Percentiles rank a stretch among this genome's conserved stretches.
Conservation (phyloP, 345 rosid genomes). For the Eucalyptus leucophloia region DNA sequence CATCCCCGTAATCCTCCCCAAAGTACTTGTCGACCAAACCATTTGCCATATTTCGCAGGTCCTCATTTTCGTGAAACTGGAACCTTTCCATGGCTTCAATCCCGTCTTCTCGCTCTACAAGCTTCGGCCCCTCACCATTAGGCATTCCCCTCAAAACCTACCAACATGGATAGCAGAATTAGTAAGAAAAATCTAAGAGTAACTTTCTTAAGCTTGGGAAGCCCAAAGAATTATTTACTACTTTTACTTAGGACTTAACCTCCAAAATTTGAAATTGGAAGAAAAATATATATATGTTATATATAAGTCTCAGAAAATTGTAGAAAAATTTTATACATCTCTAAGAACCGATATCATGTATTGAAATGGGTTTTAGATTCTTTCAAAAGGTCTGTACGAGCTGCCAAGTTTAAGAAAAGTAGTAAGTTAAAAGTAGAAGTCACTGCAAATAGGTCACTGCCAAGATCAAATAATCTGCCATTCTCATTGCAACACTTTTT, state of each 20-base stretch:
- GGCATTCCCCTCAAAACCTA: constrained; percentile 96
- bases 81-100: constrained; percentile 94
- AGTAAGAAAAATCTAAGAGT: not conserved
- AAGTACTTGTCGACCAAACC: constrained; percentile 80
- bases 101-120: constrained; percentile 91
- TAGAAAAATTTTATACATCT: not conserved
- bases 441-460: not conserved
- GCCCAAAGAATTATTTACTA: not conserved
- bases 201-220: not conserved
- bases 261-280: not conserved
- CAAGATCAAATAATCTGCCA: not conserved
- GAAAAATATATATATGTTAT: not conserved
- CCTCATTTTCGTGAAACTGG: constrained; percentile 95
- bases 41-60: constrained; percentile 89
- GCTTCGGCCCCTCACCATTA: constrained; percentile 70
- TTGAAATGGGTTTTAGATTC: not conserved
- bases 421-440: not conserved
- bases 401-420: not conserved
- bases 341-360: not conserved
- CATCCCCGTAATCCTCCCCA: constrained; percentile 80
- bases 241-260: not conserved
- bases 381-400: not conserved
- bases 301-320: not conserved
- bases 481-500: not conserved
- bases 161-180: not conserved